Base-by-base conservation (phyloP, 75 land plant species). In the Pinus tabuliformis region DNA sequence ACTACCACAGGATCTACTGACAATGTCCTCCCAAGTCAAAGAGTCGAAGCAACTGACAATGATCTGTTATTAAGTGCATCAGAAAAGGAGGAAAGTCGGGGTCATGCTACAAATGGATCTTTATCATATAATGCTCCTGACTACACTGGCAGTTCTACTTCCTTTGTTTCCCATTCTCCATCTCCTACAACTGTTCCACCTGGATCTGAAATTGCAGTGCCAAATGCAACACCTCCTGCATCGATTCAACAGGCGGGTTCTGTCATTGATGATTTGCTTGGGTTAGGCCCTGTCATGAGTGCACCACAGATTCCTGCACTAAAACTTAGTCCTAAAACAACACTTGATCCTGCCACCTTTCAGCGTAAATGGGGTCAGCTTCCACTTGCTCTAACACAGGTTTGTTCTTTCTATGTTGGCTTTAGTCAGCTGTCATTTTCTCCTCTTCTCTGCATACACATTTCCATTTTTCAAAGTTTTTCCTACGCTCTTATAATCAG, bases 301-400 rank as follows among this genome's bases (percentile, higher is more conserved):
- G 74, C 84, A 21, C 56, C 81, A n/a, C 75, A 76, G 22, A 74
- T 86, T 57, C 87, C 95, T 75, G 26, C 83, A 42, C 74, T 95
- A 77, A 91, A 83, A 73, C 94, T 97, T 37, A 89, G 84, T 70
- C 70, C 91, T 58, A 97, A 89, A 81, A 88, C 99, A 58, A 83
- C 77, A 66, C 82, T 97, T 33, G 95, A 92, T 78, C 92, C 99
- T 36, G 84, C 80, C 42, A 77, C 91, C 61, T 97, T 97, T 74
- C 95, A 97, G 83, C 87, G 84, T 75, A 97, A 97, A 73, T 97
- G 99, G 99, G 86, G 92, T 71, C 96, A 95, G 72, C 92, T 97
- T 36, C 82, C 92, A 56, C 73, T 88, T 63, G 83, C 94, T 39
- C 58, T 81, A 57, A 85, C 95, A 36, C 83, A 93, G 98, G 99